phyloP scores from a whole-genome alignment of 139 green algal species.

The Chlamydomonas schloesseri region DNA sequence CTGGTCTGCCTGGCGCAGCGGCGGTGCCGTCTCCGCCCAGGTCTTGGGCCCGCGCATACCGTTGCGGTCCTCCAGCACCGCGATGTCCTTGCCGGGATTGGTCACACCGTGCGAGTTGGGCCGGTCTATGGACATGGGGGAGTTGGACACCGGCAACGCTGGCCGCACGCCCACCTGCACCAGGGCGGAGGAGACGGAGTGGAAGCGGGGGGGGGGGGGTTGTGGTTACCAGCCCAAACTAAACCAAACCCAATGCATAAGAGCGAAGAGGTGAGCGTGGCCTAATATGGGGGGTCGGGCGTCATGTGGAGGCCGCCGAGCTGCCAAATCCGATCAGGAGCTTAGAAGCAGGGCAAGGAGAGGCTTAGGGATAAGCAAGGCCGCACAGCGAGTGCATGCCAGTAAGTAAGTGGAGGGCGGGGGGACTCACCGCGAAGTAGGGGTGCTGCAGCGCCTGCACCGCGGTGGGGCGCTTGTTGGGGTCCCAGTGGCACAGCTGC shows the following conservation, averaged over 20 bases:
- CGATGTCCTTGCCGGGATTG: constrained; percentile 19
- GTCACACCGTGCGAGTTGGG: constrained; percentile 41
- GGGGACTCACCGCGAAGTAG: constrained; percentile 45
- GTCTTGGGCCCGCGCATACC: constrained; percentile 42
- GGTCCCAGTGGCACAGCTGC: constrained; percentile 86
- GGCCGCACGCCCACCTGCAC: constrained; percentile 47
- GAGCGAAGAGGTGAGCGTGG: too few species aligned
- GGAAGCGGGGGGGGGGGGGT: too few species aligned
- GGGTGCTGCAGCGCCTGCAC: constrained; percentile 70
- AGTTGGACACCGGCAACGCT: constrained; percentile 29
- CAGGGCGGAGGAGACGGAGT: not conserved
- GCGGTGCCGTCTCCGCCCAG: constrained; percentile 46
- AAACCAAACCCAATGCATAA: too few species aligned
- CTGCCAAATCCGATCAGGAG: too few species aligned
- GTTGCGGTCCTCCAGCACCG: constrained; percentile 49
- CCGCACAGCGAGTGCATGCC: too few species aligned
- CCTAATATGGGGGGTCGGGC: too few species aligned
- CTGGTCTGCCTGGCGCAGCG: constrained; percentile 39
- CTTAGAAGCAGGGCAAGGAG: too few species aligned
- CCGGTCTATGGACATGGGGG: constrained; percentile 38
- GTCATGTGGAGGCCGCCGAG: not conserved
- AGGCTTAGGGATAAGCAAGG: too few species aligned
- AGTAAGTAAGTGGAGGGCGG: too few species aligned
- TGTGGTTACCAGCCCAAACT: too few species aligned
- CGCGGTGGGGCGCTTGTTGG: constrained; percentile 84